Base-by-base conservation (phyloP, 2,329 filamentous ascomycete genomes). In the Colletotrichum acutatum region DNA sequence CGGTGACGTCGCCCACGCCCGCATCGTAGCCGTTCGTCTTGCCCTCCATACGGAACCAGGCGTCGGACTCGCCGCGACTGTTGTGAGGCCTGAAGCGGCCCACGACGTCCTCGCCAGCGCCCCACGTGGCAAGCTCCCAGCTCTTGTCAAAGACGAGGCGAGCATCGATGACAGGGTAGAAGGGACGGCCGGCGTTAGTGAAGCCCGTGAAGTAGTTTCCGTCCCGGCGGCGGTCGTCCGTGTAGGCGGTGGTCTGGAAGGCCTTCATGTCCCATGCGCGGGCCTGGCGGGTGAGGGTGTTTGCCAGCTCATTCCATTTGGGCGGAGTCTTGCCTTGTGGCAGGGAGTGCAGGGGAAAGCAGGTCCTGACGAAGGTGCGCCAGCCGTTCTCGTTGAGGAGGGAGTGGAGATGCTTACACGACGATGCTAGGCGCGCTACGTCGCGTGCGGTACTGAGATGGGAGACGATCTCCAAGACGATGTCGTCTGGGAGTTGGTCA, bases 241-340 rank as follows among this genome's bases (percentile, higher is more conserved):
- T 73, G 34, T 73, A 76, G 6, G 75, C 76, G 19, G 75, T 54
- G 28, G 72, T 32, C 28, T 59, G 68, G 63, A 89, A 83, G 19
- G 82, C 80, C 24, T 86, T 83, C 64, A 82, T 84, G 61, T 89
- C 88, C 88, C 88, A 90, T 75, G 85, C 87, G 6, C 87, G 83
- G 32, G 86, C 84, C 66, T 89, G 84, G 74, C 85, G 86, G 0
- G 88, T 89, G 56, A 89, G 77, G 0, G 82, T 83, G 30, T 85
- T 80, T 7, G 87, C 87, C 30, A 86, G 78, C 14, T 78, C 75
- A 12, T 76, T 74, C 81, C 86, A 88, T 16, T 66, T 74, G 28
- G 72, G 60, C 30, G 72, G 59, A 5, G 76, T 74, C 3, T 74
- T 73, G 19, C 22, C 77, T 58, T 69, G 78, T 0, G 84, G 81